Percentiles rank a stretch among this genome's conserved stretches.
Conservation (phyloP, 176 grass and related monocot species). For the Pontederia crassipes region DNA sequence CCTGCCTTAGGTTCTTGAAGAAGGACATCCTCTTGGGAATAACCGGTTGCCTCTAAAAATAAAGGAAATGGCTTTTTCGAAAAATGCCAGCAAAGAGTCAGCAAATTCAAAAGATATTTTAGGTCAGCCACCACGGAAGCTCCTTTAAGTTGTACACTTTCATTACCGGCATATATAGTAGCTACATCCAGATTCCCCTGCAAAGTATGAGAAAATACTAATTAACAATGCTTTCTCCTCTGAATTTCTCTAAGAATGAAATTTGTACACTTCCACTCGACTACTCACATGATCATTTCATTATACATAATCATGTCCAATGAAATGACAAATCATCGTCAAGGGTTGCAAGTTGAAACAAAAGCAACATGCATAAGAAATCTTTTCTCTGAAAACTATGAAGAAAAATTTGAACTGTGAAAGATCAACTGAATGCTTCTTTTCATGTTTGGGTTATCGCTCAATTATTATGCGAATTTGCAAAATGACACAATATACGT, state of each 20-base stretch:
- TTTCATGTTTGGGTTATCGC: too few relatives aligned
- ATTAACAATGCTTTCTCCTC: background rate
- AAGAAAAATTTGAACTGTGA: too few relatives aligned
- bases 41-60: conserved; percentile 82
- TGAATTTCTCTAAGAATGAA: background rate
- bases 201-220: conserved; percentile 5
- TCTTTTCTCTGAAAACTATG: too few relatives aligned
- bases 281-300: too few relatives aligned
- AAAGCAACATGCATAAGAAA: too few relatives aligned
- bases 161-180: conserved; percentile 83
- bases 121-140: conserved; percentile 56
- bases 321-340: too few relatives aligned
- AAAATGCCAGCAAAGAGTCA: conserved; percentile 96
- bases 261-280: background rate
- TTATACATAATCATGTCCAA: too few relatives aligned
- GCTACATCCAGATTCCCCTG: conserved; percentile 88
- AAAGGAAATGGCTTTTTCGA: conserved; percentile 91
- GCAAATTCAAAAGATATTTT: conserved; percentile 74
- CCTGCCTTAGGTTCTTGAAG: conserved; percentile 99
- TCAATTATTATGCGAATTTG: too few relatives aligned
- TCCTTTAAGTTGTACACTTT: conserved; percentile 77
- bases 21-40: conserved; percentile 60
- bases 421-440: too few relatives aligned
- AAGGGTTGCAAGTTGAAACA: too few relatives aligned
- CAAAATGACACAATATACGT: too few relatives aligned